Percentiles rank a stretch among this genome's conserved stretches.
phyloP scores from a whole-genome alignment of 176 grass and related monocot species.

The Phragmites australis region DNA sequence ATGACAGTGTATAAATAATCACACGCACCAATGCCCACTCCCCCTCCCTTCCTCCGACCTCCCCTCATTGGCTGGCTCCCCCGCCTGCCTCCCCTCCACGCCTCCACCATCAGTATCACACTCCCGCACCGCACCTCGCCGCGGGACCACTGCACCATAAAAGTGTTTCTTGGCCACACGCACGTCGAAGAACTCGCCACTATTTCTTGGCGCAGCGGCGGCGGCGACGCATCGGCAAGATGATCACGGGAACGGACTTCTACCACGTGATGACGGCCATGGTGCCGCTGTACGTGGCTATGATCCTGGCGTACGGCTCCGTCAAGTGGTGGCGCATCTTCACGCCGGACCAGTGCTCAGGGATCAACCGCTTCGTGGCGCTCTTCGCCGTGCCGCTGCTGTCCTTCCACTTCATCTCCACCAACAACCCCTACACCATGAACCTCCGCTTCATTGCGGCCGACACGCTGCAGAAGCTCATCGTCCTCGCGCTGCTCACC shows the following conservation, averaged over 20 bases:
- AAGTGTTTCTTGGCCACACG: background rate
- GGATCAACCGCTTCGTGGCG: constrained; percentile 98
- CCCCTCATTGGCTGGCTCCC: constrained; percentile 27
- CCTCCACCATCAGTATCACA: constrained; percentile 15
- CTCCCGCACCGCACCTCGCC: constrained; percentile 13
- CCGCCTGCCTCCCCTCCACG: constrained; percentile 28
- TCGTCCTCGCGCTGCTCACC: constrained; percentile 76
- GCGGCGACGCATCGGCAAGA: constrained; percentile 32
- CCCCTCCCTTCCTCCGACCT: background rate
- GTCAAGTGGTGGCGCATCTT: constrained; percentile 99
- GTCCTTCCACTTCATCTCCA: constrained; percentile 99
- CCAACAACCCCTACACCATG: constrained; percentile 93
- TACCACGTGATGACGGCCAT: constrained; percentile 99
- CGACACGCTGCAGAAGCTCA: constrained; percentile 97
- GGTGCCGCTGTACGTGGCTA: constrained; percentile 98
- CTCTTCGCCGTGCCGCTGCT: constrained; percentile 97
- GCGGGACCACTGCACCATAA: background rate
- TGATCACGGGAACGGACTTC: constrained; percentile 81
- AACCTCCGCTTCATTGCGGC: constrained; percentile 98
- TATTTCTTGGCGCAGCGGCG: background rate
- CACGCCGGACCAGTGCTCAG: constrained; percentile 97
- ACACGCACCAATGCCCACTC: constrained; percentile 46
- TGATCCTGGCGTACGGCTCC: constrained; percentile 97
- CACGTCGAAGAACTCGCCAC: background rate
- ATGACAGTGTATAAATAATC: constrained; percentile 86